Conservation (phyloP, 176 grass and related monocot species). For the Raddia distichophylla region DNA sequence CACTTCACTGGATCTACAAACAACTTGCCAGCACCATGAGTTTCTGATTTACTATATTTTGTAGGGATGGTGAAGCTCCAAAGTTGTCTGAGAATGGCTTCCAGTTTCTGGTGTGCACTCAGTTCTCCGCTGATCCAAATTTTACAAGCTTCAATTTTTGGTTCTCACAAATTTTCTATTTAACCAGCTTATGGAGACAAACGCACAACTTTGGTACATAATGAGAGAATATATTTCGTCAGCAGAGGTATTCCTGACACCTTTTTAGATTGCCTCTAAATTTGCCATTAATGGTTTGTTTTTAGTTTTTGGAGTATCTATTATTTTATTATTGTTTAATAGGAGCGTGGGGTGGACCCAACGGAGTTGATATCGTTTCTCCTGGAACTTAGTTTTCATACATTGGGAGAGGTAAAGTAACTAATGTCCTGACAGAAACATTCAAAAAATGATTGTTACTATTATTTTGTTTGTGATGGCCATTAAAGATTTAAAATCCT, state of each 20-base stretch:
- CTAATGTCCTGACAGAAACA: not conserved
- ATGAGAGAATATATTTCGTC: conserved; percentile 98
- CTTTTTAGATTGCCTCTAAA: conserved; percentile 18
- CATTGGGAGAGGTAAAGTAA: conserved; percentile 62
- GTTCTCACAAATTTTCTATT: conserved; percentile 41
- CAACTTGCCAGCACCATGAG: not conserved
- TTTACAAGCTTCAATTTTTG: conserved; percentile 21
- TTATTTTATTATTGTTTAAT: conserved; percentile 32
- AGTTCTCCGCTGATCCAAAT: conserved; percentile 36
- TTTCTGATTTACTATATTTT: conserved; percentile 46
- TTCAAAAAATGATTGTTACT: not conserved
- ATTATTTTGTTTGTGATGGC: not conserved
- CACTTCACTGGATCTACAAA: conserved; percentile 12
- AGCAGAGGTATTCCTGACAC: conserved; percentile 68
- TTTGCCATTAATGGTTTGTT: conserved; percentile 15
- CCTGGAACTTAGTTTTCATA: conserved; percentile 96
- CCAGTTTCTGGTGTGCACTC: conserved; percentile 74
- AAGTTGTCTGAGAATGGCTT: conserved; percentile 97
- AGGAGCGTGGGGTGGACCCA: conserved; percentile 93
- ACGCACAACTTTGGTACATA: conserved; percentile 96
- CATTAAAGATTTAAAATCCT: conserved; percentile 13
- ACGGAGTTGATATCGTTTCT: conserved; percentile 93
- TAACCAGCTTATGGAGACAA: conserved; percentile 93
- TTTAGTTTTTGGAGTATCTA: conserved; percentile 8
- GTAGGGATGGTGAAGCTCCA: conserved; percentile 80